These are phyloP conservation scores for Aspergillus novofumigatus DNA, from an alignment of 2,329 filamentous ascomycete species.

Conservation along the genomic window DNA sequence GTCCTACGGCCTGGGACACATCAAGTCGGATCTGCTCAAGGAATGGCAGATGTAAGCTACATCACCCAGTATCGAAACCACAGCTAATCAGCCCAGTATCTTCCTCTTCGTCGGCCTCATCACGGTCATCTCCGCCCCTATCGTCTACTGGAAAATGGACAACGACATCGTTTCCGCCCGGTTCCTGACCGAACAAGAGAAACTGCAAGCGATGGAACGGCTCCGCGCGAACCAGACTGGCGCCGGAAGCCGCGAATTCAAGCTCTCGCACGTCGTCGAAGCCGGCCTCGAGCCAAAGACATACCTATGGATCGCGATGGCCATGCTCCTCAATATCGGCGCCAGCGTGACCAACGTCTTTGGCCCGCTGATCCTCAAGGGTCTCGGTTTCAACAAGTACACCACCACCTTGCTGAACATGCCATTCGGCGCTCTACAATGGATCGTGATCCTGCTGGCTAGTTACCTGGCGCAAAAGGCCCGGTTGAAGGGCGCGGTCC, in stretches of 20 bases:
- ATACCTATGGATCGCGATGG: slow-evolving; percentile 58
- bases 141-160: slow-evolving; percentile 59
- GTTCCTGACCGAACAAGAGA: slow-evolving; percentile 47
- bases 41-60: slow-evolving; percentile 48
- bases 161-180: slow-evolving; percentile 51
- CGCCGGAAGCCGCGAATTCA: slow-evolving; percentile 44
- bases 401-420: slow-evolving; percentile 61
- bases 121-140: slow-evolving; percentile 54
- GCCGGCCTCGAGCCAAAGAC: slow-evolving; percentile 44
- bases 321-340: slow-evolving; percentile 61
- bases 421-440: slow-evolving; percentile 61
- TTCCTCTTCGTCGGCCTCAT: slow-evolving; percentile 61
- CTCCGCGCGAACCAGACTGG: slow-evolving; percentile 50
- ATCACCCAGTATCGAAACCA: background rate
- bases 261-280: slow-evolving; percentile 42
- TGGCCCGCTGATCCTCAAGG: slow-evolving; percentile 59
- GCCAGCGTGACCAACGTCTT: slow-evolving; percentile 62
- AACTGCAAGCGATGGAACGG: slow-evolving; percentile 45
- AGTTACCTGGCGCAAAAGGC: slow-evolving; percentile 57
- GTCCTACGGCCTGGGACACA: slow-evolving; percentile 56
- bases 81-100: slow-evolving; percentile 34
- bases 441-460: slow-evolving; percentile 54
- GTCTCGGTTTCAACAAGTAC: slow-evolving; percentile 58
- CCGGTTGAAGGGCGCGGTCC: slow-evolving; percentile 54
- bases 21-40: slow-evolving; percentile 40